Conservation (phyloP, 805 yeast species). For the Alloascoidea hylecoeti region DNA sequence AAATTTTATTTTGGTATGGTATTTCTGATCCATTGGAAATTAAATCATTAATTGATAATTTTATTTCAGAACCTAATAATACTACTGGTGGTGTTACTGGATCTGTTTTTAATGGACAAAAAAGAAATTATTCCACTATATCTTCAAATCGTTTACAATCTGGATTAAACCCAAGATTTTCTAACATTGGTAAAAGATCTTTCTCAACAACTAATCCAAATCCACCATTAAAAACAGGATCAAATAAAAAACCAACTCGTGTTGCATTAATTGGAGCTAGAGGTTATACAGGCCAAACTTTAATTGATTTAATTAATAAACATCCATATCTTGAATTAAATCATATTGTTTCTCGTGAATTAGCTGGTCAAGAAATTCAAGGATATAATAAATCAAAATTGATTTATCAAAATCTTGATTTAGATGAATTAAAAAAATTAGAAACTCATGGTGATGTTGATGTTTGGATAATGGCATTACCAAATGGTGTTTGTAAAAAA, state of each 20-base stretch:
- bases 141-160: too few relatives aligned
- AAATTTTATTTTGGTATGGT: conserved; percentile 76
- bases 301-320: conserved; percentile 70
- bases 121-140: neutral
- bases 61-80: neutral
- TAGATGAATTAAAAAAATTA: conserved; percentile 69
- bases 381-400: conserved; percentile 79
- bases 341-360: conserved; percentile 93
- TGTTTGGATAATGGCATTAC: conserved; percentile 98
- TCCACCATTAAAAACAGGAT: conserved; percentile 56
- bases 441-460: conserved; percentile 74
- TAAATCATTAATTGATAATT: neutral
- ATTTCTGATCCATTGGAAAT: conserved; percentile 30
- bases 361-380: conserved; percentile 71
- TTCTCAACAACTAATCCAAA: conserved; percentile 36
- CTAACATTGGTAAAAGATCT: conserved; percentile 6
- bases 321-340: conserved; percentile 83
- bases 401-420: conserved; percentile 71
- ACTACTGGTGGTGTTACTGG: neutral
- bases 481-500: conserved; percentile 85
- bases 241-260: conserved; percentile 45
- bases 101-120: too few relatives aligned
- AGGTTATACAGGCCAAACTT: conserved; percentile 92
- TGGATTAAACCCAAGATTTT: neutral
- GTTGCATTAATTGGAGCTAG: conserved; percentile 97